These are phyloP conservation scores for Leishmania turanica DNA, from an alignment of 208 protist genomes.

Conservation along the genomic window DNA sequence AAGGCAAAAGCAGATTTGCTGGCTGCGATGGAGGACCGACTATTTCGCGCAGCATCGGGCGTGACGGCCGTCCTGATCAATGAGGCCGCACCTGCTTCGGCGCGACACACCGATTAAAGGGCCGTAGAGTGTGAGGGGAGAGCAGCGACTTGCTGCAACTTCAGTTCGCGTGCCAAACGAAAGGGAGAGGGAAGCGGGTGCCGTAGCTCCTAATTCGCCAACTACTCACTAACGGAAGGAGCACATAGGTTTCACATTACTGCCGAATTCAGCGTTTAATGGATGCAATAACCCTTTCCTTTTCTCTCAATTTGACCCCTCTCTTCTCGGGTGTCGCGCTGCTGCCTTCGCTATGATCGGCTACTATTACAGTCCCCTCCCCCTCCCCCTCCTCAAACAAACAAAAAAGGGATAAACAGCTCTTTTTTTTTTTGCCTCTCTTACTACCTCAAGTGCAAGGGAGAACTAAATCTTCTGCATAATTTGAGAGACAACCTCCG, in stretches of 20 bases:
- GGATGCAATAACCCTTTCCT: background rate
- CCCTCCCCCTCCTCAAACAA: no score
- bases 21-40: slow-evolving; percentile 85
- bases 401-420: background rate
- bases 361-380: background rate
- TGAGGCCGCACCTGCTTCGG: slow-evolving; percentile 5
- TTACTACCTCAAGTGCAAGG: no score
- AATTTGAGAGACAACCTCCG: background rate
- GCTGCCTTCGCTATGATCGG: background rate
- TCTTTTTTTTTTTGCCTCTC: background rate
- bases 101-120: background rate
- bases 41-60: slow-evolving; percentile 92
- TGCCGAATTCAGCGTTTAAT: background rate
- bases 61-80: slow-evolving; percentile 47
- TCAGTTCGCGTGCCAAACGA: background rate
- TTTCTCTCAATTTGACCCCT: background rate
- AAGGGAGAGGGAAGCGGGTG: background rate
- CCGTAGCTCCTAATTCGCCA: background rate
- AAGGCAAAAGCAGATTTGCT: slow-evolving; percentile 56
- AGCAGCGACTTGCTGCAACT: background rate
- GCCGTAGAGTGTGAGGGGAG: background rate
- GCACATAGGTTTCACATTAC: background rate
- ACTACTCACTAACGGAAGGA: background rate
- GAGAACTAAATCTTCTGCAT: background rate
- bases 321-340: background rate